Conservation (phyloP, 345 rosid species). For the Eucalyptus globulus region DNA sequence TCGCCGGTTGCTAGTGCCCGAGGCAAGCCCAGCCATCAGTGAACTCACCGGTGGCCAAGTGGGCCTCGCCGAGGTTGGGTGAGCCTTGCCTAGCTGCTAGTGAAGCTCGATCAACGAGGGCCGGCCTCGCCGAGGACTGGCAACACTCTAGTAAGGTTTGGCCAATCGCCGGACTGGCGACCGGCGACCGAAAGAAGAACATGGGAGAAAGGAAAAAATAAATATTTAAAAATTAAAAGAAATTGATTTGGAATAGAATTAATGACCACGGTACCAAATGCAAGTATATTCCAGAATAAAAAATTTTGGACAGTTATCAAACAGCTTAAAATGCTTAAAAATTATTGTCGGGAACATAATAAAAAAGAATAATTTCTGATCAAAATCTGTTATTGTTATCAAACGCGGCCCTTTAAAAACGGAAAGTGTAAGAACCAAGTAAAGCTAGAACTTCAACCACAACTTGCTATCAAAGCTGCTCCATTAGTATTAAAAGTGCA, state of each 20-base stretch:
- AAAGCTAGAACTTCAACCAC: neutral
- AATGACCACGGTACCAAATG: fast-evolving
- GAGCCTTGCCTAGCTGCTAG: fast-evolving
- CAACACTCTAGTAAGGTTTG: too few species aligned
- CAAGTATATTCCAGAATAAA: fast-evolving
- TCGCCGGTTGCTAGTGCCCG: fast-evolving
- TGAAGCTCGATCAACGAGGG: fast-evolving
- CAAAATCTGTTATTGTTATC: fast-evolving
- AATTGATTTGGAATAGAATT: fast-evolving
- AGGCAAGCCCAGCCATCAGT: fast-evolving
- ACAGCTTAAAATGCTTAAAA: fast-evolving
- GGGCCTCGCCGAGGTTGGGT: fast-evolving
- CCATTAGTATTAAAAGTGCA: neutral
- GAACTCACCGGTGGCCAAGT: too few species aligned
- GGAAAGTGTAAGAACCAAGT: neutral
- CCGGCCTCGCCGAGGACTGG: fast-evolving
- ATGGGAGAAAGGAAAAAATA: too few species aligned
- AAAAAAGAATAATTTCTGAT: fast-evolving
- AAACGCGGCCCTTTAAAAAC: fast-evolving
- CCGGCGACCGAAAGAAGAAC: fast-evolving
- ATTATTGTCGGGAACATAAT: fast-evolving
- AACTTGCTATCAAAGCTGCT: neutral
- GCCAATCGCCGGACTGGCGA: fast-evolving
- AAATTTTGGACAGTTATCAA: too few species aligned
- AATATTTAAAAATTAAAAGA: too few species aligned